Evolutionary conservation across 2,329 filamentous ascomycete species (phyloP).

Genomic region (Neofusicoccum sp.): DNA sequence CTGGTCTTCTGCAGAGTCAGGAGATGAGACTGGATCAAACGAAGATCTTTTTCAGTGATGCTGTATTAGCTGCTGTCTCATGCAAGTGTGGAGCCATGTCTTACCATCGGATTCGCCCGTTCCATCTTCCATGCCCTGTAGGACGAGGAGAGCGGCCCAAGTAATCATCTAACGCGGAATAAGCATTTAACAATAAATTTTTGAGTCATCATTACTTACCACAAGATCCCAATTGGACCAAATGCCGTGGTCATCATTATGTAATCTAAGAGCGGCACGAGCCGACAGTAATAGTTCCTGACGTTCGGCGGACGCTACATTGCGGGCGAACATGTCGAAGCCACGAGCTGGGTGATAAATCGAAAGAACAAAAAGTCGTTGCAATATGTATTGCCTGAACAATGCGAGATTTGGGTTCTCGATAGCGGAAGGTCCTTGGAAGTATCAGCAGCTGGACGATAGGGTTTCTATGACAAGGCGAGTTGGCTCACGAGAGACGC

Average conservation of each 20-base stretch:
- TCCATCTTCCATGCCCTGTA: constrained; percentile 43
- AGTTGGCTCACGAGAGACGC: constrained; percentile 1
- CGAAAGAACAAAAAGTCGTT: constrained; percentile 43
- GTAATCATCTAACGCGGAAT: constrained; percentile 36
- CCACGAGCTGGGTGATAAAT: constrained; percentile 46
- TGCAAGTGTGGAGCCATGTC: neutral
- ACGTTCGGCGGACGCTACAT: constrained; percentile 40
- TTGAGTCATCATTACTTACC: neutral
- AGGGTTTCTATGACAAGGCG: neutral
- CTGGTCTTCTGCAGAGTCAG: constrained; percentile 20
- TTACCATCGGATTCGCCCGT: constrained; percentile 31
- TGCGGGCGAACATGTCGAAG: constrained; percentile 41
- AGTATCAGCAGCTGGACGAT: neutral
- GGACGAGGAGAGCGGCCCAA: constrained; percentile 45
- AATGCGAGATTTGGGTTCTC: constrained; percentile 38
- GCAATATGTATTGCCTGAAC: constrained; percentile 44
- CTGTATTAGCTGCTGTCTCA: neutral
- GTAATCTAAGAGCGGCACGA: constrained; percentile 41
- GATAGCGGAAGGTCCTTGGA: constrained; percentile 26
- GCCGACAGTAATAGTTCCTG: constrained; percentile 44
- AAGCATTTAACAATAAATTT: neutral
- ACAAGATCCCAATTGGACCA: constrained; percentile 48
- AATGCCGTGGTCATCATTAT: constrained; percentile 42
- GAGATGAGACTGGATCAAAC: constrained; percentile 20
- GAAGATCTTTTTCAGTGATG: constrained; percentile 10